Conservation (phyloP, 306 rosid species). For the Pterocarpus santalinus region DNA sequence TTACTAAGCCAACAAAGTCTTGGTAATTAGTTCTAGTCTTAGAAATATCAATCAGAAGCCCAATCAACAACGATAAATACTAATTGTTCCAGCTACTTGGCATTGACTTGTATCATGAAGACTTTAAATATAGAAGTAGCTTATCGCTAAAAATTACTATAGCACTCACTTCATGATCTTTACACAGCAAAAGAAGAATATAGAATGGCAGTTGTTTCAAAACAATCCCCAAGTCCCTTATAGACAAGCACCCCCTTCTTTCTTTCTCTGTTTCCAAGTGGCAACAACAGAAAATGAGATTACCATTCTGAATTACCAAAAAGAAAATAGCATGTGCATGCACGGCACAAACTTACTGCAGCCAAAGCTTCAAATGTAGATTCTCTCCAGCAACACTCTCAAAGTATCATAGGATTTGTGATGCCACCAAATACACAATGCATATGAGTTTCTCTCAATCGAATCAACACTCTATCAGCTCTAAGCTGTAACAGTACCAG, state of each 20-base stretch:
- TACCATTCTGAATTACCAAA: constrained; percentile 1
- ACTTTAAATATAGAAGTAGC: no score
- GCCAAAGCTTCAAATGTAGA: constrained; percentile 82
- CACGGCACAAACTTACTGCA: constrained; percentile 66
- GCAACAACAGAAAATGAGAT: constrained; percentile 13
- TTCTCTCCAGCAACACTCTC: constrained; percentile 98
- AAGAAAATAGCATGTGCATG: constrained; percentile 28
- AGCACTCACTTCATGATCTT: no score
- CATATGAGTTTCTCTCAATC: constrained; percentile 94
- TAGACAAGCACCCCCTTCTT: neutral
- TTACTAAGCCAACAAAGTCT: no score
- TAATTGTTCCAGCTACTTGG: constrained; percentile 22
- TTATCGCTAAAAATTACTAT: no score
- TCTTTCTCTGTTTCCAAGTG: neutral
- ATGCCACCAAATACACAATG: constrained; percentile 77
- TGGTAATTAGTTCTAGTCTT: no score
- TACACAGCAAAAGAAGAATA: constrained; percentile 13
- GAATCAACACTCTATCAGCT: constrained; percentile 95
- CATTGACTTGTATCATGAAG: neutral
- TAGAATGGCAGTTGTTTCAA: constrained; percentile 3
- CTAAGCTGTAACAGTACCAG: constrained; percentile 74
- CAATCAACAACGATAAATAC: neutral
- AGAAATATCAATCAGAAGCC: neutral
- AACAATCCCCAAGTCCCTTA: constrained; percentile 1
- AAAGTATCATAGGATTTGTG: constrained; percentile 69